These are phyloP conservation scores for Citropsis articulata DNA, from an alignment of 345 rosid genomes.

Conservation along the genomic window DNA sequence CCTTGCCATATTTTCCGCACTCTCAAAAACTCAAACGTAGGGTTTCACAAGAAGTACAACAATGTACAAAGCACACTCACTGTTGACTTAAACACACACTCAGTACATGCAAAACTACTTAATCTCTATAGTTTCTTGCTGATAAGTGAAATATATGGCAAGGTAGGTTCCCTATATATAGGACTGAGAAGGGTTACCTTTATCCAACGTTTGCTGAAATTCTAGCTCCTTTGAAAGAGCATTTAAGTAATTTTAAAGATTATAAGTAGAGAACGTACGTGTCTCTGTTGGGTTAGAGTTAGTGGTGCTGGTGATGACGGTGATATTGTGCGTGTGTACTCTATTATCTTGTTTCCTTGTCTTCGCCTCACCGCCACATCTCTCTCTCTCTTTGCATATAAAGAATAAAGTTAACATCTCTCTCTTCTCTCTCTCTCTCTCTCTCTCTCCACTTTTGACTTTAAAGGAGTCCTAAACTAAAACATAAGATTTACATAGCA, in stretches of 20 bases:
- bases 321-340: neutral
- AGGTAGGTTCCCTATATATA: conserved; percentile 16
- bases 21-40: neutral
- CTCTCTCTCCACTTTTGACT: no score
- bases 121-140: neutral
- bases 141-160: neutral
- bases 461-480: no score
- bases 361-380: neutral
- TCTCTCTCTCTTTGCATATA: neutral
- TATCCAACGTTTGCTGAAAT: neutral
- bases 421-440: conserved; percentile 7
- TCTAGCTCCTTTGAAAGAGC: conserved; percentile 15
- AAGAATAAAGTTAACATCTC: neutral
- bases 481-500: no score
- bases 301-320: conserved; percentile 10
- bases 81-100: neutral
- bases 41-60: neutral
- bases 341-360: neutral
- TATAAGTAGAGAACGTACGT: neutral
- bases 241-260: neutral
- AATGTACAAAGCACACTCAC: neutral
- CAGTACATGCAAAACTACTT: neutral
- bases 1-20: conserved; percentile 23
- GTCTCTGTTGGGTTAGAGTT: conserved; percentile 9
- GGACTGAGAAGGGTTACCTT: neutral